Percentiles rank a stretch among this genome's conserved stretches.
Conservation (phyloP, 78 protist species). For the Dictyostelium firmibasis region DNA sequence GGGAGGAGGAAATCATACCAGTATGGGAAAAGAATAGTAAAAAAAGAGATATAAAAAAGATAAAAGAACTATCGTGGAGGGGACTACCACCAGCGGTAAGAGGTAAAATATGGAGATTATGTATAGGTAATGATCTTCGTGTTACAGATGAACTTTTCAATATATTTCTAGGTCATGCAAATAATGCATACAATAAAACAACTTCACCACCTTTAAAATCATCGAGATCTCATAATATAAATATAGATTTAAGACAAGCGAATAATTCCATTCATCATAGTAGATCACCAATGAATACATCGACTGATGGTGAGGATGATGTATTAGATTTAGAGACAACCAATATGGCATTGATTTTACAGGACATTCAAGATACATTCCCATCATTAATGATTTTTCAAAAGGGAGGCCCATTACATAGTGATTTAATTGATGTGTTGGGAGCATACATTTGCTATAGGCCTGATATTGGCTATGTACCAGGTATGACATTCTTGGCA, state of each 20-base stretch:
- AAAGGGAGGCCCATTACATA: conserved; percentile 75
- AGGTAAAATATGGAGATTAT: conserved; percentile 79
- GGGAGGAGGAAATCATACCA: conserved; percentile 73
- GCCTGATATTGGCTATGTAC: conserved; percentile 96
- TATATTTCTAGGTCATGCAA: conserved; percentile 76
- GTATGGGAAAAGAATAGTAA: conserved; percentile 53
- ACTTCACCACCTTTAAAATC: neutral
- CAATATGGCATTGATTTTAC: conserved; percentile 51
- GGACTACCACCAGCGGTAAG: conserved; percentile 81
- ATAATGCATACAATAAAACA: conserved; percentile 58
- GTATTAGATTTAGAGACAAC: conserved; percentile 63
- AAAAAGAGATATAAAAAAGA: conserved; percentile 43
- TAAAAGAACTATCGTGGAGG: conserved; percentile 70
- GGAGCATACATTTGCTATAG: conserved; percentile 88
- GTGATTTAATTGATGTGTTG: conserved; percentile 74
- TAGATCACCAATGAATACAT: neutral
- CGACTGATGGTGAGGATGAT: conserved; percentile 43
- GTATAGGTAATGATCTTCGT: conserved; percentile 66
- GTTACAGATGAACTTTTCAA: conserved; percentile 74
- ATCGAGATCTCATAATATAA: neutral
- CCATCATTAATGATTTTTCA: conserved; percentile 66
- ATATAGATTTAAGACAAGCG: conserved; percentile 14
- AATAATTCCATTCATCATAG: neutral
- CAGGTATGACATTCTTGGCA: conserved; percentile 95
- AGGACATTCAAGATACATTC: conserved; percentile 75